Percentiles rank a stretch among this genome's conserved stretches.
These are phyloP conservation scores for Xanthoparmelia taractica DNA, from an alignment of 495 filamentous ascomycete species.

Conservation along the genomic window DNA sequence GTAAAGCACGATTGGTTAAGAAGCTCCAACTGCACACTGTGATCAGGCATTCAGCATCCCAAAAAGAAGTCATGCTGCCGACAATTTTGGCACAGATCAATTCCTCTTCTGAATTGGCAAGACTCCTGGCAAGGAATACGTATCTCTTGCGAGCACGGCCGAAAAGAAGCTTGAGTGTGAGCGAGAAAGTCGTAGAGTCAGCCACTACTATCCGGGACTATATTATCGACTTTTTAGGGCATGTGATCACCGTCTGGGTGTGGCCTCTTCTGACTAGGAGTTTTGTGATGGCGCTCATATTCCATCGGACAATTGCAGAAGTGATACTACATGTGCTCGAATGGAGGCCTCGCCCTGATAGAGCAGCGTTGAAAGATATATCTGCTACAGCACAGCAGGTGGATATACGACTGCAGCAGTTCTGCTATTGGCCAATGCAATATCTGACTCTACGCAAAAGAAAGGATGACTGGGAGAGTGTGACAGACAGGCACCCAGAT, in stretches of 20 bases:
- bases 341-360: conserved; percentile 73
- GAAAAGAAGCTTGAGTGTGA: conserved; percentile 82
- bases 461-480: conserved; percentile 90
- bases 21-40: conserved; percentile 88
- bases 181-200: conserved; percentile 90
- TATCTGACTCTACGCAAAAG: conserved; percentile 82
- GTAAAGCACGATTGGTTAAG: conserved; percentile 60
- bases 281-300: conserved; percentile 70
- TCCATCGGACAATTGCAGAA: conserved; percentile 77
- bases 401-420: conserved; percentile 94
- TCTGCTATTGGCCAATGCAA: conserved; percentile 98
- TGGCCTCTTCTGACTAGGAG: conserved; percentile 66
- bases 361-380: conserved; percentile 85
- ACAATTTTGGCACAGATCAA: conserved; percentile 92
- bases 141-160: conserved; percentile 69
- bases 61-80: conserved; percentile 72
- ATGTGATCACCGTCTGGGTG: conserved; percentile 65
- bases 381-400: conserved; percentile 98
- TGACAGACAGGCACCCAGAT: conserved; percentile 90
- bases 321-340: conserved; percentile 71
- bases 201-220: conserved; percentile 77
- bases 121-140: conserved; percentile 79
- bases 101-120: conserved; percentile 81
- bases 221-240: conserved; percentile 57
- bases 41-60: conserved; percentile 61